A percentile compares a stretch with the other conserved stretches of the same genome.
These are phyloP conservation scores for Aspergillus brunneoviolaceus DNA, from an alignment of 2,329 filamentous ascomycete genomes.

Conservation along the genomic window DNA sequence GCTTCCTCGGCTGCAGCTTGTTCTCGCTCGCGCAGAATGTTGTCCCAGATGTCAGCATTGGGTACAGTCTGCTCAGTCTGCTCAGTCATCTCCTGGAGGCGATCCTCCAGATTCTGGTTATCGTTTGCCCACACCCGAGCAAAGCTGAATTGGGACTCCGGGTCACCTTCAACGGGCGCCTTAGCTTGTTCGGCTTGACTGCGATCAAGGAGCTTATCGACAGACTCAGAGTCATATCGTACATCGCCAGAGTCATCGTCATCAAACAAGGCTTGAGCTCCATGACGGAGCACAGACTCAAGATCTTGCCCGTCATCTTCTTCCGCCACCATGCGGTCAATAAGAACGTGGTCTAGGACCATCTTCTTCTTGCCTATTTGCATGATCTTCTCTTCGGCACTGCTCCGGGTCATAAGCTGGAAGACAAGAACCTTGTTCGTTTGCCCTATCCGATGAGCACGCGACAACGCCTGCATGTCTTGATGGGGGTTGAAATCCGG, in stretches of 20 bases:
- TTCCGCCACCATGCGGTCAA: constrained; percentile 86
- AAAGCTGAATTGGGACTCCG: constrained; percentile 82
- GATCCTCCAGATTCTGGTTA: constrained; percentile 64
- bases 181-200: constrained; percentile 74
- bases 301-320: constrained; percentile 76
- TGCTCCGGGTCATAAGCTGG: constrained; percentile 85
- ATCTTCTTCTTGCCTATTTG: constrained; percentile 95
- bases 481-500: constrained; percentile 98
- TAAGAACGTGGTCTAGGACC: constrained; percentile 90
- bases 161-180: constrained; percentile 61
- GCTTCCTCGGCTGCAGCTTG: constrained; percentile 72
- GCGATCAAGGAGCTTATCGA: constrained; percentile 90
- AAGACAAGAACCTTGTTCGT: constrained; percentile 95
- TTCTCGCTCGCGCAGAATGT: constrained; percentile 81
- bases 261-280: constrained; percentile 81
- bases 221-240: constrained; percentile 73
- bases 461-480: constrained; percentile 90
- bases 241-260: constrained; percentile 71
- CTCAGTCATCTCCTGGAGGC: constrained; percentile 52
- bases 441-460: constrained; percentile 94
- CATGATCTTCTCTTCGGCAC: constrained; percentile 92
- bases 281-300: constrained; percentile 83
- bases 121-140: constrained; percentile 92
- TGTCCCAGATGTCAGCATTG: constrained; percentile 79
- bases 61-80: constrained; percentile 48